Evolutionary conservation across 768 basidiomycete genomes (phyloP).

Genomic region (Suillus placidus): DNA sequence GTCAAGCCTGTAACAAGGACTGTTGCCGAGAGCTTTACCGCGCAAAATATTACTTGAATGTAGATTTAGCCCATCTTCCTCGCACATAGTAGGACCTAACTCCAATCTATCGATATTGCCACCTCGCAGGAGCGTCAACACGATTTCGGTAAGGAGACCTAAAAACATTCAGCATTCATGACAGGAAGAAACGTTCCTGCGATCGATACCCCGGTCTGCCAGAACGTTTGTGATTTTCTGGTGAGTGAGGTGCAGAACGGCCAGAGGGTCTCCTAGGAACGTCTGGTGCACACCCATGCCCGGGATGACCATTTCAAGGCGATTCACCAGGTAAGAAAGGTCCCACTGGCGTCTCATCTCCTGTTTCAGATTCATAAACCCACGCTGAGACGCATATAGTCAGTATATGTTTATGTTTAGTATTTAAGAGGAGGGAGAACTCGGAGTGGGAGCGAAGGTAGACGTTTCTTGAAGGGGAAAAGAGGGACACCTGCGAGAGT

Average conservation of each 20-base stretch:
- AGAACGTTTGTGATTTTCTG: constrained; percentile 45
- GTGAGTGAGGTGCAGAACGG: constrained; percentile 24
- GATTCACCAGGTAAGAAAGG: constrained; percentile 38
- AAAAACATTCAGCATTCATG: constrained; percentile 17
- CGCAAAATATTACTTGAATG: constrained; percentile 44
- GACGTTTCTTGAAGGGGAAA: neutral
- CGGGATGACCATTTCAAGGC: constrained; percentile 41
- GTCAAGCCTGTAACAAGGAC: constrained; percentile 6
- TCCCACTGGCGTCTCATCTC: constrained; percentile 45
- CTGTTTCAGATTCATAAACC: constrained; percentile 44
- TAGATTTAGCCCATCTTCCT: constrained; percentile 55
- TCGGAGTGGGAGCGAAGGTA: neutral
- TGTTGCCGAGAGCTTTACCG: constrained; percentile 34
- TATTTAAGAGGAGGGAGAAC: neutral
- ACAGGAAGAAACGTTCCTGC: constrained; percentile 36
- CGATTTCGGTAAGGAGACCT: constrained; percentile 52
- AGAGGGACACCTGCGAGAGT: neutral
- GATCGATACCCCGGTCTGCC: constrained; percentile 26
- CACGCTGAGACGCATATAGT: constrained; percentile 35
- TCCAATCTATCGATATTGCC: constrained; percentile 48
- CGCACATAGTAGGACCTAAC: constrained; percentile 48
- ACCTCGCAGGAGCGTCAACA: constrained; percentile 47
- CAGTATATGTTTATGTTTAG: constrained; percentile 6
- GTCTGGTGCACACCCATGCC: constrained; percentile 9
- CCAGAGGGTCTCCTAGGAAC: constrained; percentile 7